Evolutionary conservation across 2,329 filamentous ascomycete genomes (phyloP).

Genomic region (Aureobasidium namibiae): DNA sequence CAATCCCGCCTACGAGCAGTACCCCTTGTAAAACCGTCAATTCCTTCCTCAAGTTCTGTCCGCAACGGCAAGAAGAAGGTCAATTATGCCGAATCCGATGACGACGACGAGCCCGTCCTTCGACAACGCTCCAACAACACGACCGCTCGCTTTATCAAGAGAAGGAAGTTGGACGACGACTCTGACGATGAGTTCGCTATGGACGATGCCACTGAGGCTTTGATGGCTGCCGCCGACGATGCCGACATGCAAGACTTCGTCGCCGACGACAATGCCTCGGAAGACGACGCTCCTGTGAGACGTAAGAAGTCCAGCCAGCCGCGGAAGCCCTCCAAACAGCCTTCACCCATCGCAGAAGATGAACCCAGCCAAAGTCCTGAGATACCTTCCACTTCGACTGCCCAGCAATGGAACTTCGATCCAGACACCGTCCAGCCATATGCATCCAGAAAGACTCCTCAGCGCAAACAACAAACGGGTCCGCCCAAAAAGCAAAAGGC

Average conservation of each 20-base stretch:
- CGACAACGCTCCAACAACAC: conserved; percentile 41
- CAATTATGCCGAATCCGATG: conserved; percentile 80
- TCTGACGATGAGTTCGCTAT: conserved; percentile 63
- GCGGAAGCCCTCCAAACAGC: conserved; percentile 41
- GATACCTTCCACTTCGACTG: conserved; percentile 57
- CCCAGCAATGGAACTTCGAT: conserved; percentile 69
- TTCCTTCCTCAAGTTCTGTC: conserved; percentile 61
- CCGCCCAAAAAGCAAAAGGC: conserved; percentile 52
- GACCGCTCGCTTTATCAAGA: conserved; percentile 43
- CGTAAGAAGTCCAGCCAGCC: conserved; percentile 48
- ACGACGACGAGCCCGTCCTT: conserved; percentile 66
- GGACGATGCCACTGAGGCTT: conserved; percentile 48
- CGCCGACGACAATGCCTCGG: conserved; percentile 70
- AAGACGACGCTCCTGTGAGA: conserved; percentile 62
- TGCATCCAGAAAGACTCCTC: conserved; percentile 17
- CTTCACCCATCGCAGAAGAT: conserved; percentile 35
- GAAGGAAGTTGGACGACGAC: conserved; percentile 52
- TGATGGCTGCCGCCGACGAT: conserved; percentile 51
- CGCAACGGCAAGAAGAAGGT: conserved; percentile 66
- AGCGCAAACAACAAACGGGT: conserved; percentile 23
- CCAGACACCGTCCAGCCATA: conserved; percentile 48
- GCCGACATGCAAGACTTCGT: conserved; percentile 81
- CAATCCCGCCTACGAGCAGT: not conserved
- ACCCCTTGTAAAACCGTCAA: not conserved
- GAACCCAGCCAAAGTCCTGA: conserved; percentile 31